Evolutionary conservation across 768 basidiomycete species (phyloP), one percentile per base, ranked within the genome.

Genomic region (Phlegmacium glaucopus): DNA sequence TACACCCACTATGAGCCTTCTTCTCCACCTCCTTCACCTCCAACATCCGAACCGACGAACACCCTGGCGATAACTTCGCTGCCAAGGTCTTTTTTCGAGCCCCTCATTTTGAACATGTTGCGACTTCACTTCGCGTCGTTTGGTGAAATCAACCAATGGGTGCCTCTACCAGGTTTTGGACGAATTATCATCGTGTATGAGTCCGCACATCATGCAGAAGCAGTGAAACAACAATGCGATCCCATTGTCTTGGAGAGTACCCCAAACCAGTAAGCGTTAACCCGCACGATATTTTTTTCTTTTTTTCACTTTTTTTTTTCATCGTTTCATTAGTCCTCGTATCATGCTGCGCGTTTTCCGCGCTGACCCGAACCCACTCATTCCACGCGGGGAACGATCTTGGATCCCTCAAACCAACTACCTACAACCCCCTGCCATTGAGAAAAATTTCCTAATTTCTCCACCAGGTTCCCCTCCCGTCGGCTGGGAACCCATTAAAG

Each of bases 391-490:
- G 18, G 59, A 61, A 12, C 58, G 47, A 42, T 61, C 56, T 9
- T 60, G 57, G 51, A 57, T 74, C n/a, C 72, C 73, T 16, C 69
- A 65, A 32, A 66, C 61, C n/a, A 70, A 76, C 56, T 82, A 84
- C 58, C 78, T 94, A 29, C 79, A 75, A 35, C 92, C 94, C 0
- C 95, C 95, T 0, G 68, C 77, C 0, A 55, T 84, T 32, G 88
- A 94, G 57, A 92, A 92, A 68, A 98, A 98, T 69, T 98, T 97
- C 69, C 77, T 99, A 39, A 94, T 99, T 53, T 98, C 96, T 0
- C 96, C 96, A 0, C 96, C 96, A 4, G 96, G 96, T 4, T 96
- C 94, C 0, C 96, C 96, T 0, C 96, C 96, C 0, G 84, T 94
- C 1, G 96, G 94, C 3, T 99, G 96, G 96, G 93, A 96, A 61